A percentile compares a stretch with the other conserved stretches of the same genome.
These are phyloP conservation scores for Adansonia grandidieri DNA, from an alignment of 441 rosid genomes.

Conservation along the genomic window DNA sequence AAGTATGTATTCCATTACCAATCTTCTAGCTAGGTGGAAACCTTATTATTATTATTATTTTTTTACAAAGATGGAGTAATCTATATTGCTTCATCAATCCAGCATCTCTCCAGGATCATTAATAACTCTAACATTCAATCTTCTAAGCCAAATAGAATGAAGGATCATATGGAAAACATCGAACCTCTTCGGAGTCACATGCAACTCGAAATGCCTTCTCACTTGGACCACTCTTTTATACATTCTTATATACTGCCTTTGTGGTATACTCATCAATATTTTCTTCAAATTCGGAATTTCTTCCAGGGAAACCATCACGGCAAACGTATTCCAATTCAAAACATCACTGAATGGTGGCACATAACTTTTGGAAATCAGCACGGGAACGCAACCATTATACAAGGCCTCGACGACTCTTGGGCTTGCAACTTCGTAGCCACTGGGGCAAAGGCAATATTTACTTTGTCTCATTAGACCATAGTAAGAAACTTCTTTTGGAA, in stretches of 20 bases:
- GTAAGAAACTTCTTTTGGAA: conserved; percentile 72
- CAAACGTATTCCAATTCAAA: conserved; percentile 77
- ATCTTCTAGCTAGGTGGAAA: too few relatives aligned
- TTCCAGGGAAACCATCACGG: conserved; percentile 61
- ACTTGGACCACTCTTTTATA: conserved; percentile 69
- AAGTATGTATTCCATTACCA: too few relatives aligned
- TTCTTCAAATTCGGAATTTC: conserved; percentile 75
- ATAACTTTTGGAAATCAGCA: conserved; percentile 74
- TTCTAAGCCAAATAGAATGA: conserved; percentile 88
- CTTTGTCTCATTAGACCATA: conserved; percentile 70
- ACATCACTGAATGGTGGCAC: conserved; percentile 88
- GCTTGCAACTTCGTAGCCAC: conserved; percentile 95
- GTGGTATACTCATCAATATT: conserved; percentile 60
- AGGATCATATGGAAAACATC: conserved; percentile 95
- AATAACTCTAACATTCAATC: conserved; percentile 64
- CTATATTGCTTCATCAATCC: too few relatives aligned
- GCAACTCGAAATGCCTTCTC: conserved; percentile 72
- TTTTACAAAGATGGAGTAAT: too few relatives aligned
- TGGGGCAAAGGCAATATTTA: conserved; percentile 86
- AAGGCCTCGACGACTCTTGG: conserved; percentile 86
- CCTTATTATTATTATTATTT: too few relatives aligned
- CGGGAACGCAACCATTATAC: conserved; percentile 83
- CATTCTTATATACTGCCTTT: conserved; percentile 76
- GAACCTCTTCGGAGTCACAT: conserved; percentile 74
- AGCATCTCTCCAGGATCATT: conserved; percentile 27